phyloP scores from a whole-genome alignment of 2,329 filamentous ascomycete genomes.

The Apiospora kogelbergensis region DNA sequence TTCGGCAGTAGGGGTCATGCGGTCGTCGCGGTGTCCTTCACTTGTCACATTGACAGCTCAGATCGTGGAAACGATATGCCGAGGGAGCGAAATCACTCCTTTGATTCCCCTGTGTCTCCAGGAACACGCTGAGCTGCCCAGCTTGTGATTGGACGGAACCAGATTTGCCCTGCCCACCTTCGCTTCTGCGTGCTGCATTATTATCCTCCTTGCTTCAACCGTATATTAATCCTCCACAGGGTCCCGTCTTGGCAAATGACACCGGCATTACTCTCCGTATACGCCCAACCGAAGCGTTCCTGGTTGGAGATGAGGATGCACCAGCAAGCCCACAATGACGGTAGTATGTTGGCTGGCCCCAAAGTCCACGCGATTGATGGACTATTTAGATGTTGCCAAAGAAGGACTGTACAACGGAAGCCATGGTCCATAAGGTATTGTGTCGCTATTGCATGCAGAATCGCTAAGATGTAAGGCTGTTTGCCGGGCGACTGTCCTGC shows the following conservation, averaged over 20 bases:
- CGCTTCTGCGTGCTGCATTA: slow-evolving; percentile 2
- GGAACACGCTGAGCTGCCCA: not conserved
- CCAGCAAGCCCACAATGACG: not conserved
- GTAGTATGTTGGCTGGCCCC: not conserved
- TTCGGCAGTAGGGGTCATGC: not conserved
- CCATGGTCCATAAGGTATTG: not conserved
- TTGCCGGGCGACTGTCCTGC: not conserved
- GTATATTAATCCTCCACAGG: not conserved
- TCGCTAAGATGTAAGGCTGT: not conserved
- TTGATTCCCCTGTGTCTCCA: not conserved
- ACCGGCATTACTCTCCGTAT: not conserved
- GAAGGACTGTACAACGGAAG: not conserved
- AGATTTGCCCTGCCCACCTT: not conserved
- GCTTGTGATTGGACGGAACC: not conserved
- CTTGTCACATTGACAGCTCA: not conserved
- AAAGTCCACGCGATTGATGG: not conserved
- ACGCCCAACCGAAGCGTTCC: not conserved
- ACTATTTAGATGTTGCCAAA: not conserved
- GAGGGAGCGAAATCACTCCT: not conserved
- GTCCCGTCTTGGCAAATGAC: not conserved
- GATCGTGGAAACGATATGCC: slow-evolving; percentile 1
- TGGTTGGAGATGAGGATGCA: not conserved
- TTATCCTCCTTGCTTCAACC: slow-evolving; percentile 4
- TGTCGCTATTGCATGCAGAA: not conserved
- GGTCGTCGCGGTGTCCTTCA: not conserved